Conservation (phyloP, 2,329 filamentous ascomycete species). For the Paraphoma chrysanthemicola region DNA sequence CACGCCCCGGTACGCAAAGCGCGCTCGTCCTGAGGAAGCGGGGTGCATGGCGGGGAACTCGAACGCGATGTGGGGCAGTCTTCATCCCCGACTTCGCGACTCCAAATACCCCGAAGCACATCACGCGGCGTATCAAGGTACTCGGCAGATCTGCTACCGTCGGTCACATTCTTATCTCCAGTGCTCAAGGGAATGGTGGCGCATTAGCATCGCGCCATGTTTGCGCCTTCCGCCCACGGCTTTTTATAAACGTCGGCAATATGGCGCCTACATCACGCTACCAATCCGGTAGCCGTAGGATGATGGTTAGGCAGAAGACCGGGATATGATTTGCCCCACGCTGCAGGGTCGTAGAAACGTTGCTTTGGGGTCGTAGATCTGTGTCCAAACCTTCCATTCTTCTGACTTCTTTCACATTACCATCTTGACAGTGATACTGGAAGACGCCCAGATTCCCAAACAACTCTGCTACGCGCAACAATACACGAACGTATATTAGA, state of each 20-base stretch:
- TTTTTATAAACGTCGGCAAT: constrained; percentile 2
- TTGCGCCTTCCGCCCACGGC: constrained; percentile 4
- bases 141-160: constrained; percentile 18
- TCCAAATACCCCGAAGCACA: constrained; percentile 3
- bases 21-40: constrained; percentile 14
- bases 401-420: background rate
- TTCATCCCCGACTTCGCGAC: background rate
- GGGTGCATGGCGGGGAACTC: constrained; percentile 29
- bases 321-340: constrained; percentile 18
- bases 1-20: constrained; percentile 6
- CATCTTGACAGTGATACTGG: constrained; percentile 1
- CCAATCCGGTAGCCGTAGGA: background rate
- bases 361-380: constrained; percentile 10
- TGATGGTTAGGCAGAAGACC: constrained; percentile 7
- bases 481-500: constrained; percentile 20
- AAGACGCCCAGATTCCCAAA: background rate
- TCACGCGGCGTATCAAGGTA: constrained; percentile 17
- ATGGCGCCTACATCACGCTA: constrained; percentile 18
- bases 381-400: background rate
- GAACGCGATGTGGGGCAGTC: constrained; percentile 29
- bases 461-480: constrained; percentile 18
- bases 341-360: background rate
- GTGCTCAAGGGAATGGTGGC: constrained; percentile 6
- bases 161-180: background rate
- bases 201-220: constrained; percentile 8